A percentile compares a stretch with the other conserved stretches of the same genome.
These are phyloP conservation scores for Kalanchoe fedtschenkoi DNA, from an alignment of 164 flowering plant genomes.

Conservation along the genomic window DNA sequence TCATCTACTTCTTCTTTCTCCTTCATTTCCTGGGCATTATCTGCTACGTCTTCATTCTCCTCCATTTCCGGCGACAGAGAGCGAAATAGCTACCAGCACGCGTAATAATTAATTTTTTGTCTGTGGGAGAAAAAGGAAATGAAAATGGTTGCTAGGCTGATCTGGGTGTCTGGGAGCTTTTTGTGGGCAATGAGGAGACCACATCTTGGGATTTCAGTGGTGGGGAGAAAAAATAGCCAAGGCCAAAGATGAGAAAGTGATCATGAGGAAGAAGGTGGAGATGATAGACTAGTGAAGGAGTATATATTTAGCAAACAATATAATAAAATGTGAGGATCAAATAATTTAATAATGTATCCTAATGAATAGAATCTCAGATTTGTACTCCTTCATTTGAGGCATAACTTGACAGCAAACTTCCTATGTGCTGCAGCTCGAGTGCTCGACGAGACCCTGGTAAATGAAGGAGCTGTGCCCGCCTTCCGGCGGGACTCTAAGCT, in stretches of 20 bases:
- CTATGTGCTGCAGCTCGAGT: neutral
- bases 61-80: neutral
- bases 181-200: neutral
- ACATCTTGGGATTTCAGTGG: neutral
- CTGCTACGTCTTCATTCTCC: constrained; percentile 7
- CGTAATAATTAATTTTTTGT: neutral
- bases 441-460: constrained; percentile 19
- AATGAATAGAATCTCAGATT: neutral
- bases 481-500: constrained; percentile 76
- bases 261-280: no score
- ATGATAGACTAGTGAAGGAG: neutral
- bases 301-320: neutral
- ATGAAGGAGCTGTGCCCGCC: constrained; percentile 77
- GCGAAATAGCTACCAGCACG: neutral
- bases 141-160: neutral
- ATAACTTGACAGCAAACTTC: neutral
- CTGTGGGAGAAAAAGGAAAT: neutral
- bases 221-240: neutral
- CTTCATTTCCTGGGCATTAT: no score
- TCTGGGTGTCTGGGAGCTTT: neutral
- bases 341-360: neutral
- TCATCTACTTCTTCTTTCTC: no score
- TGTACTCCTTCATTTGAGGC: neutral
- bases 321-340: neutral
- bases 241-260: no score